Base-by-base conservation (phyloP, 2,329 filamentous ascomycete genomes). In the Elsinoe fawcettii region DNA sequence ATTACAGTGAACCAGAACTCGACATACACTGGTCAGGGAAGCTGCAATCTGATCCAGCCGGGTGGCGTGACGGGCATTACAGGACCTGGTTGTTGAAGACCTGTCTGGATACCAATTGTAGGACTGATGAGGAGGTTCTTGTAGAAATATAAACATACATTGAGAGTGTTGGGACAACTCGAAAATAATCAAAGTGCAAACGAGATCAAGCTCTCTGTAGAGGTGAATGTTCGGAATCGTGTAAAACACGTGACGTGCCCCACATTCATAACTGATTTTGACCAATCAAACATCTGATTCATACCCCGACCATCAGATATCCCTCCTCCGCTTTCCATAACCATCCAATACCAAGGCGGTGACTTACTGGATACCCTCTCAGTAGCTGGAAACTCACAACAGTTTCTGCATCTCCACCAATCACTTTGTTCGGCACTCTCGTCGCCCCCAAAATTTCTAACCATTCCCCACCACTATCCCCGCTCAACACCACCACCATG, bases 21-120 rank as follows among this genome's bases (percentile, higher is more conserved):
- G 36, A 71, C 69, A 9, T 65, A 62, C 8, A 66, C 63, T 11
- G 71, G 66, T 11, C 64, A 58, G 20, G 71, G 66, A 2, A 69
- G 62, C 18, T 76, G 74, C 63, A 67, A 65, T 46, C 74, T 69
- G 59, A 69, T 68, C 5, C 66, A 63, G 3, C 55, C 64, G 6
- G 70, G 66, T n/a, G 73, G 74, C 7, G 71, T 75, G 2, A 39
- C 49, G 8, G 49, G 49, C 32, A 53, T 53, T 22, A 25, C 67
- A 68, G 62, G 73, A 71, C 49, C 22, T 22, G 47, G 58, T 6
- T 59, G 22, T 44, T 59, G 12, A 25, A 20, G 49, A 39, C n/a
- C 14, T n/a, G 34, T 5, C 5, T 30, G 27, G 5, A 30, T 9
- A 30, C 9, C 5, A 30, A 9, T 9, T 30, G 27, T 30, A 30